Percentiles rank a stretch among this genome's conserved stretches.
Evolutionary conservation across 2,329 filamentous ascomycete genomes (phyloP).

Genomic region (Diaporthe vaccinii): DNA sequence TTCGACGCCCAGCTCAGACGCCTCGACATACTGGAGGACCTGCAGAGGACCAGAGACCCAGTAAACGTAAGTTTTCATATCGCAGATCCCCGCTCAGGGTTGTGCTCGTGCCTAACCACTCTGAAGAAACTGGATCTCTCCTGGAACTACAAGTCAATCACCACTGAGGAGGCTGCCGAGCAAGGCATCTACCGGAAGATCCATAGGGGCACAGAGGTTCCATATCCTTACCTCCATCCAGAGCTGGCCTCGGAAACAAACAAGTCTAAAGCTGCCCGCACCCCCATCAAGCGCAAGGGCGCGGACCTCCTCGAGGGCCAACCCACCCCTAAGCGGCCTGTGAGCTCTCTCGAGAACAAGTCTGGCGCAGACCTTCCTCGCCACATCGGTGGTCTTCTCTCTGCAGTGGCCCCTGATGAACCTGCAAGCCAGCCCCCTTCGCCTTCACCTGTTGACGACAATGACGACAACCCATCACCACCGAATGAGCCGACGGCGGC

Average conservation of each 20-base stretch:
- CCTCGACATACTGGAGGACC: constrained; percentile 59
- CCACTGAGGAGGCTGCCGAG: constrained; percentile 58
- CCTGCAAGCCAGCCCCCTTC: constrained; percentile 44
- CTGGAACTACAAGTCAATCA: constrained; percentile 60
- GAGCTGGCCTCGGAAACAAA: constrained; percentile 54
- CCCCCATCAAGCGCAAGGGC: constrained; percentile 63
- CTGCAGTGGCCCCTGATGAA: constrained; percentile 49
- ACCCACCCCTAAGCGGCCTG: constrained; percentile 62
- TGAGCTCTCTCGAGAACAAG: constrained; percentile 49
- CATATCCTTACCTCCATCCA: constrained; percentile 54
- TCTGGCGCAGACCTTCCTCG: constrained; percentile 51
- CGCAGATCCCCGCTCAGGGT: constrained; percentile 45
- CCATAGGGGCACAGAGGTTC: constrained; percentile 58
- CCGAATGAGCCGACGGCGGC: constrained; percentile 37
- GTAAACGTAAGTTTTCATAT: constrained; percentile 60
- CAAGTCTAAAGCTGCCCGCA: constrained; percentile 51
- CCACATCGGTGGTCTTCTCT: constrained; percentile 57
- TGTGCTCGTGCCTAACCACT: constrained; percentile 42
- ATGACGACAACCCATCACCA: constrained; percentile 42
- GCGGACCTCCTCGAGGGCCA: constrained; percentile 64
- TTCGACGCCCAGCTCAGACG: constrained; percentile 61
- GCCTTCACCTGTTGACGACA: constrained; percentile 44
- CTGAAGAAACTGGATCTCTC: constrained; percentile 54
- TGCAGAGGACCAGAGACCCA: constrained; percentile 60
- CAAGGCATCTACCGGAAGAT: constrained; percentile 58